Base-by-base conservation (phyloP, 2,329 filamentous ascomycete genomes). In the Phaeosphaeriaceae sp. region DNA sequence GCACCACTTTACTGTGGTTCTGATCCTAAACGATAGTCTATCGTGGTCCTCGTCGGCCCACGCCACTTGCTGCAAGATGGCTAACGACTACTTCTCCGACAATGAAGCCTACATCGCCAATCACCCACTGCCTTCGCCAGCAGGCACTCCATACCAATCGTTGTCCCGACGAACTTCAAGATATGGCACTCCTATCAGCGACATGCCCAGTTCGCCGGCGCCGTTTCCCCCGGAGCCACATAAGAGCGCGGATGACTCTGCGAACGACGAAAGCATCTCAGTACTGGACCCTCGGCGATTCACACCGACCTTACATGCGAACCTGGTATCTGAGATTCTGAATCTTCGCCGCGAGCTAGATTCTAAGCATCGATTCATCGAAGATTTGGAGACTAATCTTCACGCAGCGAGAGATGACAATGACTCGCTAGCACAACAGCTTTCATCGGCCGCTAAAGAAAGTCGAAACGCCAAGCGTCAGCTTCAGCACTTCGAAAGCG, bases 271-370 rank as follows among this genome's bases (percentile, higher is more conserved):
- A 62, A 86, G 81, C 46, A 88, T 93, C 33, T 87, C 86, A 2
- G 88, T 92, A 21, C 82, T 97, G 27, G 95, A 99, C 72, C 93
- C 95, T 2, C 88, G 94, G 54, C 87, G 95, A 40, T 97, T 99
- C 73, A 99, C 95, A 0, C 95, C 95, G 1, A 98, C 93, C 0
- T 81, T 99, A 11, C 95, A 98, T 76, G 95, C 95, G 9, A 97
- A 92, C 50, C 82, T 99, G 7, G 94, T 99, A 0, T 94, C 94
- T 0, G 95, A 99, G 76, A 99, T 99, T 62, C 82, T 99, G 41
- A 88, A 89, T 1, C 80, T 99, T 50, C 88, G 93, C 21, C 86
- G 95, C 57, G 95, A 99, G 64, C 87, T 98, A 61, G 95, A 99
- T 73, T 92, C 91, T 44, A 97, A 97, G 78, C 86, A 89, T 46